Conservation (phyloP, 768 basidiomycete species). For the Piloderma croceum region DNA sequence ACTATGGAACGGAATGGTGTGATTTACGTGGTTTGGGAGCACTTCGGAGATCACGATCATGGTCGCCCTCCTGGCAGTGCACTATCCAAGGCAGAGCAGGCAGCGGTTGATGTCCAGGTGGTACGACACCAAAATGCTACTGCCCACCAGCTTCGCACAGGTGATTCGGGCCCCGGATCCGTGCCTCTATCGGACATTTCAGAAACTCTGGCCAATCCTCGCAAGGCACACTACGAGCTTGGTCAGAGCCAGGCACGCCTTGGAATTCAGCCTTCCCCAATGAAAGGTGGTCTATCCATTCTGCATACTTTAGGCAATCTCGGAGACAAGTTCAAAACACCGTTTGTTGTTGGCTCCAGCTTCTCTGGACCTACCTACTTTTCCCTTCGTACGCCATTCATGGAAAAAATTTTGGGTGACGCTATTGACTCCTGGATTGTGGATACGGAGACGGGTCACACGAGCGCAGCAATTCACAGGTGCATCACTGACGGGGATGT, state of each 20-base stretch:
- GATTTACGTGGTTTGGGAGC: not conserved
- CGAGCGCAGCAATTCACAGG: conserved; percentile 11
- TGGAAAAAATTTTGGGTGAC: conserved; percentile 13
- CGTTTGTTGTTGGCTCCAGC: conserved; percentile 17
- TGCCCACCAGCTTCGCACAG: conserved; percentile 15
- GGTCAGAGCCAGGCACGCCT: conserved; percentile 6
- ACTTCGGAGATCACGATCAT: not conserved
- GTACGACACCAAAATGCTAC: conserved; percentile 9
- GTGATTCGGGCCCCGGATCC: conserved; percentile 11
- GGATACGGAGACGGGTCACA: conserved; percentile 4
- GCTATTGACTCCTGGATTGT: conserved; percentile 14
- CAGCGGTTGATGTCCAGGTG: conserved; percentile 12
- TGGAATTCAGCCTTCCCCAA: conserved; percentile 8
- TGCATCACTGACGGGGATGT: conserved; percentile 22
- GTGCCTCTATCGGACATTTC: conserved; percentile 16
- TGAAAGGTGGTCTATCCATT: conserved; percentile 10
- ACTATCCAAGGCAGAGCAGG: conserved; percentile 3
- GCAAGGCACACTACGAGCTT: conserved; percentile 10
- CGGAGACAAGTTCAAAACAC: conserved; percentile 6
- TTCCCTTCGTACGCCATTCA: conserved; percentile 19
- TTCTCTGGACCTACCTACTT: conserved; percentile 16
- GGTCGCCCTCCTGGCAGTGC: conserved; percentile 3
- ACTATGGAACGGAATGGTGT: not conserved
- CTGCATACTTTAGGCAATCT: conserved; percentile 10
- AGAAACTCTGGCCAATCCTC: conserved; percentile 11